phyloP scores from a whole-genome alignment of 768 basidiomycete genomes.

The Amanita rimosa region DNA sequence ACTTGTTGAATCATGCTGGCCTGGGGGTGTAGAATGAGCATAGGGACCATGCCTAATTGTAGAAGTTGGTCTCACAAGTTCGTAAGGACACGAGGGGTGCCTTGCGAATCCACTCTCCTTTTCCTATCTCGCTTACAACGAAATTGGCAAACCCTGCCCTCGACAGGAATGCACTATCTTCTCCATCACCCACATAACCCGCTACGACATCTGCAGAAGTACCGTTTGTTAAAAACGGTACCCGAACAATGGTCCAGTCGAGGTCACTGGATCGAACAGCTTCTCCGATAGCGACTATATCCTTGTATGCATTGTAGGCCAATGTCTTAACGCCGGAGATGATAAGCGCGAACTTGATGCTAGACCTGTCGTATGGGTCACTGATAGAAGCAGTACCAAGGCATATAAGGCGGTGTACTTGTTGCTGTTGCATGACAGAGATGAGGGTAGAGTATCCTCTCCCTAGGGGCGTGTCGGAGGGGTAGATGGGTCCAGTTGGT shows the following conservation, averaged over 20 bases:
- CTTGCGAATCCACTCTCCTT: constrained; percentile 48
- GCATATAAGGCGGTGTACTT: constrained; percentile 47
- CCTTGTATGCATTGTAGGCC: constrained; percentile 50
- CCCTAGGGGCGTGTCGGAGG: constrained; percentile 47
- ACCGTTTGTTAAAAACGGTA: constrained; percentile 48
- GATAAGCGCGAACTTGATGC: constrained; percentile 30
- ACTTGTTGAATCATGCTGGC: constrained; percentile 48
- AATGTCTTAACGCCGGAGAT: constrained; percentile 30
- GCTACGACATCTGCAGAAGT: constrained; percentile 34
- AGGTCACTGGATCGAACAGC: constrained; percentile 36
- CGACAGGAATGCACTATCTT: constrained; percentile 35
- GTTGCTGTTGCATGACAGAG: constrained; percentile 38
- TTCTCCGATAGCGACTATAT: constrained; percentile 55
- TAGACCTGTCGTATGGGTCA: constrained; percentile 50
- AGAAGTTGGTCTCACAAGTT: not conserved
- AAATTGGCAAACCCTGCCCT: constrained; percentile 53
- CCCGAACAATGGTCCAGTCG: constrained; percentile 62
- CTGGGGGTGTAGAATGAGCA: constrained; percentile 4
- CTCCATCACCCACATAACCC: constrained; percentile 61
- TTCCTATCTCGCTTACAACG: constrained; percentile 43
- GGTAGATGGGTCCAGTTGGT: constrained; percentile 31
- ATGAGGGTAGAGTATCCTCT: constrained; percentile 46
- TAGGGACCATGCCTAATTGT: not conserved
- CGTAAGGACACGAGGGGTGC: constrained; percentile 27
- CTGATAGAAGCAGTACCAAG: constrained; percentile 58